These are phyloP conservation scores for Biscogniauxia sp. DNA, from an alignment of 2,329 filamentous ascomycete genomes.

Conservation along the genomic window DNA sequence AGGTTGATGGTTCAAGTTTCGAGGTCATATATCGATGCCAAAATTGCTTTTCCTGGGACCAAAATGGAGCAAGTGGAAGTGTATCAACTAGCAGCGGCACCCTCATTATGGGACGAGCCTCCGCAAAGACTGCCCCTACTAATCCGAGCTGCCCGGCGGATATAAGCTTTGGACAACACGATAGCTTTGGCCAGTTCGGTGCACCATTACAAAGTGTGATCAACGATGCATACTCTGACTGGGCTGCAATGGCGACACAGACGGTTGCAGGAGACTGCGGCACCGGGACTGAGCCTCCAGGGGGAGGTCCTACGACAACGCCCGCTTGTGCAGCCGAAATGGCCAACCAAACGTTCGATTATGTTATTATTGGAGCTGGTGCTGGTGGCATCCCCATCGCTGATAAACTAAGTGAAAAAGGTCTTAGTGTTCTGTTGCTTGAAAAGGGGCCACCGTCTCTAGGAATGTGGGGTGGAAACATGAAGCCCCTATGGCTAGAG, in stretches of 20 bases:
- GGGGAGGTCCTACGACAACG: constrained; percentile 19
- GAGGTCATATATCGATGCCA: constrained; percentile 64
- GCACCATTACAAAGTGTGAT: constrained; percentile 31
- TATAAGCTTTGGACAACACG: constrained; percentile 51
- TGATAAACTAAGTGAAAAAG: constrained; percentile 61
- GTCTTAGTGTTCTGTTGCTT: constrained; percentile 63
- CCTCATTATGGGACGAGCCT: constrained; percentile 55
- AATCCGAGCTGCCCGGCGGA: constrained; percentile 43
- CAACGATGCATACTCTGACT: constrained; percentile 40
- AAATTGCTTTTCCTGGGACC: constrained; percentile 54
- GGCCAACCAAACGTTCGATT: constrained; percentile 49
- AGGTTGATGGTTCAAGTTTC: constrained; percentile 56
- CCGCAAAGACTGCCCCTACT: constrained; percentile 41
- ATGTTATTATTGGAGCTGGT: constrained; percentile 60
- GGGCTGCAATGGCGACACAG: constrained; percentile 44
- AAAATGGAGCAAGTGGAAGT: constrained; percentile 44
- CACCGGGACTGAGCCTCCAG: constrained; percentile 16
- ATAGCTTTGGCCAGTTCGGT: constrained; percentile 55
- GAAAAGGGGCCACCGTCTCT: constrained; percentile 62
- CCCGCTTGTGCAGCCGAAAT: constrained; percentile 28
- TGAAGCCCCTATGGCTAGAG: constrained; percentile 53
- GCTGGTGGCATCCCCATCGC: constrained; percentile 59
- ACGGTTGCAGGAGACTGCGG: constrained; percentile 36
- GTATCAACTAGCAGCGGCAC: constrained; percentile 43
- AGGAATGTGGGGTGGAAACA: constrained; percentile 60